These are phyloP conservation scores for Chlorella sp. DNA, from an alignment of 139 green algal species.

Conservation along the genomic window DNA sequence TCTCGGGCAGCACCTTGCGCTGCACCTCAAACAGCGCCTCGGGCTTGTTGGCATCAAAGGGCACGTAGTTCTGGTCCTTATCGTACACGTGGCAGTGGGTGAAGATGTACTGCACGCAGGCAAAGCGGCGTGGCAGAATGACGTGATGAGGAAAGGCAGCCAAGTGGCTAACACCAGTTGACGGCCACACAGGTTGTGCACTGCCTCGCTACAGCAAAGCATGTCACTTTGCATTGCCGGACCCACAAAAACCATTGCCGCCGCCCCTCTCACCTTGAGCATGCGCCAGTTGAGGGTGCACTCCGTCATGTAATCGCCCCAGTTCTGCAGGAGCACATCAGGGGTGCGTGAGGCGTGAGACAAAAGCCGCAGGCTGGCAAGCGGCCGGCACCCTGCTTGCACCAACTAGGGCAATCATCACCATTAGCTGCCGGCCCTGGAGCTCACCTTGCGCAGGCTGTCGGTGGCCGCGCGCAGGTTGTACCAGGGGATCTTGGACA, in stretches of 20 bases:
- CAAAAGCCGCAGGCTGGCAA: too few relatives aligned
- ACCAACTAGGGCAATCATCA: too few relatives aligned
- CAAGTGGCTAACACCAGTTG: neutral
- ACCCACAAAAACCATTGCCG: too few relatives aligned
- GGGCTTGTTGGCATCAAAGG: slow-evolving; percentile 86
- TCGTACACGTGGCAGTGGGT: slow-evolving; percentile 94
- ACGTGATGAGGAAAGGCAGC: neutral
- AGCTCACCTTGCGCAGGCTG: slow-evolving; percentile 56
- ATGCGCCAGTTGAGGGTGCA: slow-evolving; percentile 92
- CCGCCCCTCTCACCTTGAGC: slow-evolving; percentile 68
- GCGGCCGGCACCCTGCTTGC: too few relatives aligned
- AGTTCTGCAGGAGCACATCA: slow-evolving; percentile 62
- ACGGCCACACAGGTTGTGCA: neutral
- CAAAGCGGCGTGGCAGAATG: neutral
- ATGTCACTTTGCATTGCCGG: too few relatives aligned
- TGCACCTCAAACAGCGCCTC: slow-evolving; percentile 81
- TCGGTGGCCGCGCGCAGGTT: slow-evolving; percentile 81
- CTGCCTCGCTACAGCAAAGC: too few relatives aligned
- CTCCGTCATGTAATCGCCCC: slow-evolving; percentile 96
- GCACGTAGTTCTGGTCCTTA: slow-evolving; percentile 81
- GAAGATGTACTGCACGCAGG: slow-evolving; percentile 49
- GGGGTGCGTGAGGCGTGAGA: neutral
- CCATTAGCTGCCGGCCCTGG: neutral
- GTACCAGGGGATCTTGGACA: slow-evolving; percentile 95
- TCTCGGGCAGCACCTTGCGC: slow-evolving; percentile 73